Evolutionary conservation across 2,329 filamentous ascomycete species (phyloP).

Genomic region (Ophiostoma pallidulum): DNA sequence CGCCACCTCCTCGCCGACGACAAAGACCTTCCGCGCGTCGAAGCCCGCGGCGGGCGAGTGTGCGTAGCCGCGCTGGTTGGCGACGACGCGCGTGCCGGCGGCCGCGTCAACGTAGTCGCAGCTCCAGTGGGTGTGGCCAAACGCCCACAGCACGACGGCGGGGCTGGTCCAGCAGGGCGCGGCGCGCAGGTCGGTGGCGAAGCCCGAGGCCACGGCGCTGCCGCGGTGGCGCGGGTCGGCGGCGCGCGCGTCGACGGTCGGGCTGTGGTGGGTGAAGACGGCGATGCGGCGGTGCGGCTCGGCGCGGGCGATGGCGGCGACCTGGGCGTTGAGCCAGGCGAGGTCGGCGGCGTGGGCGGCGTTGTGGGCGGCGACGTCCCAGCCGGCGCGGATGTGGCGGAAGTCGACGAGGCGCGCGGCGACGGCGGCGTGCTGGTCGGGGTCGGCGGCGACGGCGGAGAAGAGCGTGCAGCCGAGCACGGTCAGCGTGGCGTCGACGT

Average conservation of each 20-base stretch:
- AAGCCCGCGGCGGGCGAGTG: background rate
- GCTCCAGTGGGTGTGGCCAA: slow-evolving; percentile 40
- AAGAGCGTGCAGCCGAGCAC: slow-evolving; percentile 35
- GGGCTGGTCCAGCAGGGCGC: slow-evolving; percentile 27
- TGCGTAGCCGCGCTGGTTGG: slow-evolving; percentile 18
- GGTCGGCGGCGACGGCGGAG: slow-evolving; percentile 23
- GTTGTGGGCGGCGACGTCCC: slow-evolving; percentile 30
- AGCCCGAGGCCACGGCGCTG: slow-evolving; percentile 24
- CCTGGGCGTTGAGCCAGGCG: slow-evolving; percentile 33
- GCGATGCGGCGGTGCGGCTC: slow-evolving; percentile 22
- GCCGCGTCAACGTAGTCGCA: slow-evolving; percentile 27
- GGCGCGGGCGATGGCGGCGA: slow-evolving; percentile 19
- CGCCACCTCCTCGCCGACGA: too few species aligned
- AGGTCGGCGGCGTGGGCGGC: slow-evolving; percentile 30
- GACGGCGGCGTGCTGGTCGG: background rate
- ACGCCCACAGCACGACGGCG: slow-evolving; percentile 35
- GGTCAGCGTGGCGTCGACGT: slow-evolving; percentile 19
- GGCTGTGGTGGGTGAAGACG: slow-evolving; percentile 35
- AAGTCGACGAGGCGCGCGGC: slow-evolving; percentile 1
- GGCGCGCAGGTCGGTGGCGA: slow-evolving; percentile 29
- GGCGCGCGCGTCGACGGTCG: slow-evolving; percentile 25
- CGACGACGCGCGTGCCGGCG: slow-evolving; percentile 19
- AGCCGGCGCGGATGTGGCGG: slow-evolving; percentile 16
- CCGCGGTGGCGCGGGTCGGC: slow-evolving; percentile 25
- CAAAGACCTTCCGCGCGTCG: too few species aligned